Conservation (phyloP, 495 filamentous ascomycete species). For the Xylaria cubensis region DNA sequence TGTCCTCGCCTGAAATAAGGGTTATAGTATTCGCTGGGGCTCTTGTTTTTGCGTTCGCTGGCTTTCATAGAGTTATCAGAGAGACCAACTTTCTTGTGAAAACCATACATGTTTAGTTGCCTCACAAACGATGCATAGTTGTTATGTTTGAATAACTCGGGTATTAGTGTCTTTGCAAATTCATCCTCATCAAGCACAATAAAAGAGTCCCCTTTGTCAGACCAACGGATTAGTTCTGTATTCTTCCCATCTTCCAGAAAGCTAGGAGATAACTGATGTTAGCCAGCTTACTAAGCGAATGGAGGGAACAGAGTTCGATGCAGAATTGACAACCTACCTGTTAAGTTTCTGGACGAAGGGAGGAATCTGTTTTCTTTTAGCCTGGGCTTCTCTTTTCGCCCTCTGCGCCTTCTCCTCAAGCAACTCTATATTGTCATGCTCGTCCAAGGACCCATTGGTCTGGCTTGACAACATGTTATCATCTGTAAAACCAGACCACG, state of each 20-base stretch:
- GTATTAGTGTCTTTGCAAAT: slow-evolving; percentile 96
- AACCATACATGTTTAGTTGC: slow-evolving; percentile 99
- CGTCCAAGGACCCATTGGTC: slow-evolving; percentile 52
- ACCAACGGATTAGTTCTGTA: slow-evolving; percentile 96
- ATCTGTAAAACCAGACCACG: slow-evolving; percentile 56
- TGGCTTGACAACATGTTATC: slow-evolving; percentile 44
- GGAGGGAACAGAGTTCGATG: not conserved
- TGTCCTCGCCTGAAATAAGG: slow-evolving; percentile 93
- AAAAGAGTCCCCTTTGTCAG: slow-evolving; percentile 93
- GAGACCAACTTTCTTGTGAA: slow-evolving; percentile 97
- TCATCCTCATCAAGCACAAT: slow-evolving; percentile 97
- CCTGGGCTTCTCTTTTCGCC: slow-evolving; percentile 82
- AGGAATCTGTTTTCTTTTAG: slow-evolving; percentile 91
- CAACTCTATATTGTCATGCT: slow-evolving; percentile 74
- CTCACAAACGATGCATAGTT: slow-evolving; percentile 99
- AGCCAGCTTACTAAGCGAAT: not conserved
- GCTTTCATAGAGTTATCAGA: slow-evolving; percentile 98
- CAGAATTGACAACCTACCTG: slow-evolving; percentile 66
- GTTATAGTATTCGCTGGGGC: slow-evolving; percentile 96
- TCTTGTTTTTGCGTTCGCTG: slow-evolving; percentile 95
- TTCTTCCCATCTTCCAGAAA: slow-evolving; percentile 93
- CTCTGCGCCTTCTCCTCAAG: slow-evolving; percentile 75
- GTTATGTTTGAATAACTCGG: slow-evolving; percentile 98
- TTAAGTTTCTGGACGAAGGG: slow-evolving; percentile 98
- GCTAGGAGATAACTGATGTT: slow-evolving; percentile 52